phyloP scores from a whole-genome alignment of 2,329 filamentous ascomycete species.

The Aspergillus thermomutatus region DNA sequence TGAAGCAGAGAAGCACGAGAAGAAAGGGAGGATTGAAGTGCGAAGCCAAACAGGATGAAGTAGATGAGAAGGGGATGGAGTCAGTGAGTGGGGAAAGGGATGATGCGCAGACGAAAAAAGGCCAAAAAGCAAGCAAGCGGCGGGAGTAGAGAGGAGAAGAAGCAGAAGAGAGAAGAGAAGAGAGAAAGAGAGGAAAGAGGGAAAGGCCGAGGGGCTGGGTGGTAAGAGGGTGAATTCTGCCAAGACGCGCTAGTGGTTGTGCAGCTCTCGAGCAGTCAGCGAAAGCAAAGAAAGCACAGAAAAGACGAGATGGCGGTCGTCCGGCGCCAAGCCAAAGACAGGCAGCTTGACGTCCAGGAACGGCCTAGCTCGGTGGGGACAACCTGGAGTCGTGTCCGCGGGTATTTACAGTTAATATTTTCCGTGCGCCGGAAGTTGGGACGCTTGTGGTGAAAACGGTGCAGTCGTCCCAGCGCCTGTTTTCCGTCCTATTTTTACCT shows the following conservation, averaged over 20 bases:
- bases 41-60: background rate
- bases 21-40: slow-evolving; percentile 9
- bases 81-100: slow-evolving; percentile 5
- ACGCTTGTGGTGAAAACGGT: slow-evolving; percentile 1
- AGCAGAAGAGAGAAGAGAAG: slow-evolving; percentile 10
- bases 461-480: slow-evolving; percentile 2
- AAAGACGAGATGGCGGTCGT: slow-evolving; percentile 24
- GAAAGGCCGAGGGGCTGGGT: slow-evolving; percentile 31
- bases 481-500: background rate
- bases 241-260: slow-evolving; percentile 36
- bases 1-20: slow-evolving; percentile 8
- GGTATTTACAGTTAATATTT: slow-evolving; percentile 28
- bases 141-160: slow-evolving; percentile 9
- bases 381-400: slow-evolving; percentile 24
- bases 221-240: slow-evolving; percentile 29
- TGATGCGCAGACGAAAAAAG: slow-evolving; percentile 2
- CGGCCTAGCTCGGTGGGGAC: slow-evolving; percentile 24
- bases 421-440: slow-evolving; percentile 18
- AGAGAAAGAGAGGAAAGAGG: slow-evolving; percentile 9
- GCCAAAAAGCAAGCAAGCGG: slow-evolving; percentile 5
- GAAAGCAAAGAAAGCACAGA: slow-evolving; percentile 20
- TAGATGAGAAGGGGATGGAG: background rate
- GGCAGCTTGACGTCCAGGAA: slow-evolving; percentile 24
- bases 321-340: slow-evolving; percentile 23
- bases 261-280: slow-evolving; percentile 29